Conservation (phyloP, 2,329 filamentous ascomycete species). For the Colletotrichum cuscutae region DNA sequence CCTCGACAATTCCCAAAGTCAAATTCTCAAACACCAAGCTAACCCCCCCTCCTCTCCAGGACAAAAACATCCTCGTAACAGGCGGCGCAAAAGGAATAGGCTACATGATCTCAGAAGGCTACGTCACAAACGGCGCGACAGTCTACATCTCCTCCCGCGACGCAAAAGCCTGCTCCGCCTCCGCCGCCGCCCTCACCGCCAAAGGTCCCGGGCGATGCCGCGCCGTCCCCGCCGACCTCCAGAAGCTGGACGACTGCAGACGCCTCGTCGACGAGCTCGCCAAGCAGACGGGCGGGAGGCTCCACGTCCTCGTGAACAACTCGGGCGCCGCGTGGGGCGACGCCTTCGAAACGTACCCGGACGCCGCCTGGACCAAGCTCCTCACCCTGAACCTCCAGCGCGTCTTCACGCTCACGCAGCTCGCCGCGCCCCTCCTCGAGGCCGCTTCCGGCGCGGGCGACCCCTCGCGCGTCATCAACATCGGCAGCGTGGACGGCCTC, state of each 20-base stretch:
- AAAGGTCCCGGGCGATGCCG: constrained; percentile 62
- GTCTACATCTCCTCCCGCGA: constrained; percentile 76
- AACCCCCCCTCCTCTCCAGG: constrained; percentile 44
- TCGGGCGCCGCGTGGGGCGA: constrained; percentile 73
- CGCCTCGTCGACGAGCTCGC: constrained; percentile 62
- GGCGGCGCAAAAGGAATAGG: constrained; percentile 72
- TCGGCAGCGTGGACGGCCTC: constrained; percentile 72
- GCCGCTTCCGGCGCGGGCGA: constrained; percentile 38
- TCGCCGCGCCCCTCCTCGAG: constrained; percentile 68
- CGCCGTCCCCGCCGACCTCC: constrained; percentile 72
- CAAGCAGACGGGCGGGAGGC: constrained; percentile 55
- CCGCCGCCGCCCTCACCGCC: constrained; percentile 66
- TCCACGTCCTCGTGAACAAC: constrained; percentile 75
- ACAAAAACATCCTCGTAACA: constrained; percentile 68
- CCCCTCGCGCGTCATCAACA: constrained; percentile 71
- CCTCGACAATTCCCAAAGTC: too few relatives aligned
- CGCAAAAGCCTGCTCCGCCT: constrained; percentile 64
- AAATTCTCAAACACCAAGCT: background rate
- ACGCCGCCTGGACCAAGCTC: constrained; percentile 66
- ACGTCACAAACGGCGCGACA: constrained; percentile 70
- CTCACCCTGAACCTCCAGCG: constrained; percentile 75
- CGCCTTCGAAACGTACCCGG: constrained; percentile 67
- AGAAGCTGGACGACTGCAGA: constrained; percentile 66
- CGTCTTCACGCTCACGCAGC: constrained; percentile 74
- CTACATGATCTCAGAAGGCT: constrained; percentile 74